Evolutionary conservation across 2,329 filamentous ascomycete genomes (phyloP), one percentile per base, ranked within the genome.

Genomic region (Fusarium luffae): DNA sequence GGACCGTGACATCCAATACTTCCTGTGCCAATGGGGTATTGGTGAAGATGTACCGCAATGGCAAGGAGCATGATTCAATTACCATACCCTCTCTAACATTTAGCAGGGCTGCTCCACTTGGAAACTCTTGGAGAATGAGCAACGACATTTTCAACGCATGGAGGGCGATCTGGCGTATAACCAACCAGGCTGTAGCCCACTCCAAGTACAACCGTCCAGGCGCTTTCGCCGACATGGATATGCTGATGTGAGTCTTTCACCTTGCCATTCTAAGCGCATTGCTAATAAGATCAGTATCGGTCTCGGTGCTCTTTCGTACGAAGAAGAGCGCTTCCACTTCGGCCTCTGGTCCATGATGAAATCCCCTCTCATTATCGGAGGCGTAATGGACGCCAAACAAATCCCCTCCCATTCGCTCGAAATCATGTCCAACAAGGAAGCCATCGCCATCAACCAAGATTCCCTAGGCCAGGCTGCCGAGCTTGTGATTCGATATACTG

Each of bases 371-470:
- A 79, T 80, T 5, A 84, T 86, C 23, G 85, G 85, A 0, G 82
- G 80, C 2, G 81, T 80, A 0, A 74, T 85, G 49, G 79, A 82
- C 27, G 74, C 78, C 13, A 71, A 73, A 0, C 59, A 81, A 5
- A 82, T 84, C 0, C 78, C 79, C 2, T 59, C 74, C 0, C 74
- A 76, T 1, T 85, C 84, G 0, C 71, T 86, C 16, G 75, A 76
- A 8, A 77, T 85, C 18, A 73, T 86, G 48, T 79, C 78, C 2
- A 88, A 89, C 74, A 78, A 81, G 27, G 86, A 87, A 57, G 82
- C 87, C 23, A 85, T 90, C 25, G 83, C 83, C 0, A 85, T 87
- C 71, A 89, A 89, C 69, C 87, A 89, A 68, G 88, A 89, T 69
- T 63, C 82, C 0, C 75, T 89, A 0, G 85, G 82, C 0, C 77